Conservation (phyloP, 164 flowering plant genomes). For the Umbilicus rupestris region DNA sequence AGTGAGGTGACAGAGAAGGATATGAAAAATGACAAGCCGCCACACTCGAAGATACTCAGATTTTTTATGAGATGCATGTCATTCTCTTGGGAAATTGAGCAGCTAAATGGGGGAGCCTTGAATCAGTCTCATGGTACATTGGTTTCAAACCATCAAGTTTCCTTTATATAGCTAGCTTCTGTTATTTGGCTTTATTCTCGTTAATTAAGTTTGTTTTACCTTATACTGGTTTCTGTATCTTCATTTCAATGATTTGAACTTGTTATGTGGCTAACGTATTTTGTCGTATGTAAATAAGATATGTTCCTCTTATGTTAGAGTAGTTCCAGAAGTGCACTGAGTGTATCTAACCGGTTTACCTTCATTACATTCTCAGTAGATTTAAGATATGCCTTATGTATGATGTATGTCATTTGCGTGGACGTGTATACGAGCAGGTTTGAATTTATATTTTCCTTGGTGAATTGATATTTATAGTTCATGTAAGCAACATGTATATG, state of each 20-base stretch:
- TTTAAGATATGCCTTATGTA: no score
- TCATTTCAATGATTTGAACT: not conserved
- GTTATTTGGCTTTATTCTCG: no score
- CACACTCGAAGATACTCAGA: not conserved
- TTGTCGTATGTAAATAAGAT: not conserved
- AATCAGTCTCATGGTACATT: not conserved
- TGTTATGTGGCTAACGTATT: not conserved
- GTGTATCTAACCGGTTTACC: no score
- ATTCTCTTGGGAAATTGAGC: not conserved
- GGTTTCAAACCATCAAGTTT: not conserved
- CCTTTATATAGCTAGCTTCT: no score
- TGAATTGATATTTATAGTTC: no score
- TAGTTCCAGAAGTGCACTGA: no score
- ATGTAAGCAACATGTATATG: no score
- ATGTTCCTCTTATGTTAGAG: not conserved
- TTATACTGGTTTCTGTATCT: not conserved
- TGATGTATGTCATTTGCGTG: no score
- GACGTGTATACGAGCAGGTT: no score
- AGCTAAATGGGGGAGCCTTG: not conserved
- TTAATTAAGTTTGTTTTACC: not conserved
- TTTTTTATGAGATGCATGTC: not conserved
- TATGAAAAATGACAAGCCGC: not conserved
- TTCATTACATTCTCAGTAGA: no score
- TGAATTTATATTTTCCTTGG: no score
- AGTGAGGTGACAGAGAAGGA: not conserved